Base-by-base conservation (phyloP, 192 early-diverging fungal species). In the Linderina pennispora region DNA sequence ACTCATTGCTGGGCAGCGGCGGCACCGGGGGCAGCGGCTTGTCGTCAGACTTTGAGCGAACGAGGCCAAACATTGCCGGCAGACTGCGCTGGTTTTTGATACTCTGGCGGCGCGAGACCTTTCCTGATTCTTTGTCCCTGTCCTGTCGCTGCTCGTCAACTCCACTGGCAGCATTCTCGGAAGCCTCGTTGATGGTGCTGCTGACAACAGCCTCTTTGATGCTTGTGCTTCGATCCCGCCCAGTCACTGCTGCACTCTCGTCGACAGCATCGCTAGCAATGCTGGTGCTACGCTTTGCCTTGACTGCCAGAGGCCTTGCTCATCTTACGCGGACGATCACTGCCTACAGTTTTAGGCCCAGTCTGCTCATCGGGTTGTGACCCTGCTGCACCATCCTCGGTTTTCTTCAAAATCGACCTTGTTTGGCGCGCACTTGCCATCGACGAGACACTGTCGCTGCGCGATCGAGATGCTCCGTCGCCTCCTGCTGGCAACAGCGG, bases 81-180 rank as follows among this genome's bases (percentile, higher is more conserved):
- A 71, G 52, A 34, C 67, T 71, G 23, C 67, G 67, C 41, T 71
- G 67, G 36, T 47, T 71, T 23, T 71, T 71, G 56, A 71, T 55
- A 37, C 67, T 71, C 56, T 71, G 67, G 24, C 67, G 55, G 48
- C 67, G 55, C 26, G 17, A 55, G 18, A 55, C 48, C 58, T 64
- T 39, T 55, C 67, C 11, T 36, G 18, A 33, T 59, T 53, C 52
- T 58, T 62, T 3, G 40, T 48, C 37, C 24, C 50, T 31, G 5
- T 5, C 28, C 6, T 11, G 6, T 31, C 28, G 28, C 28, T 11
- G 11, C 28, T 11, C 5, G 28, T 11, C 28, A 31, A 8, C n/a
- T n/a, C n/a, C n/a, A n/a, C n/a, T n/a, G n/a, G n/a, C n/a, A n/a
- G n/a, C n/a, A n/a, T n/a, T n/a, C n/a, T n/a, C n/a, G n/a, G n/a